Evolutionary conservation across 441 rosid genomes (phyloP).

Genomic region (Arabidopsis hybrid): DNA sequence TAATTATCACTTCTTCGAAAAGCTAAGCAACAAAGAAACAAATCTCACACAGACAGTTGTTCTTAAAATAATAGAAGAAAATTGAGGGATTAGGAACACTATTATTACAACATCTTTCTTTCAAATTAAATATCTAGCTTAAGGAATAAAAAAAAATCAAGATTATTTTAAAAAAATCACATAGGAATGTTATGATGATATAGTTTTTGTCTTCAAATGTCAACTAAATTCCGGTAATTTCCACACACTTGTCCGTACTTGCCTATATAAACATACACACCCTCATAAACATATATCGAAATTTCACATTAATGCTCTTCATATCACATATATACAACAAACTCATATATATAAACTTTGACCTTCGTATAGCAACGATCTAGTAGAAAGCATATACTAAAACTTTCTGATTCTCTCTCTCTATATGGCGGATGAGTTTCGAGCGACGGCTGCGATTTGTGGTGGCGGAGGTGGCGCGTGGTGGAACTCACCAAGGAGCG

Average conservation of each 20-base stretch:
- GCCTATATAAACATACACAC: slow-evolving; percentile 42
- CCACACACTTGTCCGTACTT: slow-evolving; percentile 48
- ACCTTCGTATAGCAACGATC: slow-evolving; percentile 13
- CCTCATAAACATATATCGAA: slow-evolving; percentile 32
- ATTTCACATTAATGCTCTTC: slow-evolving; percentile 27
- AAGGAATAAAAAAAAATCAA: neutral
- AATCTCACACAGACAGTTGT: slow-evolving; percentile 35
- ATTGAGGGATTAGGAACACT: slow-evolving; percentile 37
- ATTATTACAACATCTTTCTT: slow-evolving; percentile 39
- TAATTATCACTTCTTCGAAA: slow-evolving; percentile 30
- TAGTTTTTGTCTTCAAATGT: slow-evolving; percentile 42
- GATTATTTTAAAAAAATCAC: neutral
- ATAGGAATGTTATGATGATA: slow-evolving; percentile 36
- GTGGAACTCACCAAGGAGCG: slow-evolving; percentile 70
- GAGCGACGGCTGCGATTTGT: slow-evolving; percentile 60
- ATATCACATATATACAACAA: slow-evolving; percentile 21
- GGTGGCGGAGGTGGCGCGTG: slow-evolving; percentile 72
- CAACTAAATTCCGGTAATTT: slow-evolving; percentile 49
- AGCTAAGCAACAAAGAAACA: slow-evolving; percentile 38
- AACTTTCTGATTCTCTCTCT: slow-evolving; percentile 5
- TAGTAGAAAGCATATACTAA: slow-evolving; percentile 1
- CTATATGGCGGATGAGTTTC: slow-evolving; percentile 86
- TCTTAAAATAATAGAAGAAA: slow-evolving; percentile 40
- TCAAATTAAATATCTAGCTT: neutral
- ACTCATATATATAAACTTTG: slow-evolving; percentile 32